Conservation (phyloP, 768 basidiomycete species). For the Vararia minispora region DNA sequence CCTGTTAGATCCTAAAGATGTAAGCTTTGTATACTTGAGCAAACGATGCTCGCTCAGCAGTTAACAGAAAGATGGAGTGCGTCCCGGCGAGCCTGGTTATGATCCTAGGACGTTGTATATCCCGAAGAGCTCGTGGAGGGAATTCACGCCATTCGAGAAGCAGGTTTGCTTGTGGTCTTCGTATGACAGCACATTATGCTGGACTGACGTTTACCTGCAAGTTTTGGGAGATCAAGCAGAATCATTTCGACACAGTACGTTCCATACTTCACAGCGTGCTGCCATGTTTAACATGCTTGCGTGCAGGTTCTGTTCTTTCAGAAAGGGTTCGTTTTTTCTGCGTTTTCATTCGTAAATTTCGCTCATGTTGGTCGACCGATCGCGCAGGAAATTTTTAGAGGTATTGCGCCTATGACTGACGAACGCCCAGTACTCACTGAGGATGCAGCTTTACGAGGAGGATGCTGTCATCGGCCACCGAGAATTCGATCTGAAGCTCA, state of each 20-base stretch:
- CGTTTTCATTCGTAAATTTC: background rate
- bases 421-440: constrained; percentile 1
- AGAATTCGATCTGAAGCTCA: constrained; percentile 90
- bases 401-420: constrained; percentile 23
- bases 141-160: constrained; percentile 92
- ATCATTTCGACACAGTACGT: constrained; percentile 84
- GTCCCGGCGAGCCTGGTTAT: constrained; percentile 75
- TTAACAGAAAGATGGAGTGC: constrained; percentile 64
- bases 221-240: constrained; percentile 80
- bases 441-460: constrained; percentile 71
- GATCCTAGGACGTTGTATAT: constrained; percentile 84
- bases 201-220: constrained; percentile 8
- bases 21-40: too few species aligned
- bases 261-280: constrained; percentile 16
- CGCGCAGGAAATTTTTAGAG: constrained; percentile 68
- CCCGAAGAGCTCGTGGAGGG: constrained; percentile 63
- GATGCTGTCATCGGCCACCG: constrained; percentile 90
- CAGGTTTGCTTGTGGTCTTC: constrained; percentile 31
- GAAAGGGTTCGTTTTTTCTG: constrained; percentile 60
- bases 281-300: constrained; percentile 2
- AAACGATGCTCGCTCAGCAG: too few species aligned
- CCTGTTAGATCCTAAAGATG: constrained; percentile 62
- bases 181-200: background rate
- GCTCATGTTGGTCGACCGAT: constrained; percentile 16
- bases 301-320: constrained; percentile 87